Base-by-base conservation (phyloP, 345 rosid genomes). In the Gynandropsis gynandra region DNA sequence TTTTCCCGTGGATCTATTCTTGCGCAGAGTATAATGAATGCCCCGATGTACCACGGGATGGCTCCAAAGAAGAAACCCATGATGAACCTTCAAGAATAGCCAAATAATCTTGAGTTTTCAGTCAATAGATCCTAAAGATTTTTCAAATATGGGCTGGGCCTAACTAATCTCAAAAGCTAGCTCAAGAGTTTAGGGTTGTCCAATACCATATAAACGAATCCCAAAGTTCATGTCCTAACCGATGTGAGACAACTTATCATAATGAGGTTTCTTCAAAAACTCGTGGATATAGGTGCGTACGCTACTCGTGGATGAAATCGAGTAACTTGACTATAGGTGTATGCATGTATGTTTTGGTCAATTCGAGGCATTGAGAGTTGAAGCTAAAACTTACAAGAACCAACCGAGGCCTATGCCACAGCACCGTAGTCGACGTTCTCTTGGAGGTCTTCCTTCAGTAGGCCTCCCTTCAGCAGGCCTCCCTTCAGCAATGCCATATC, bases 21-120 rank as follows among this genome's bases (percentile, higher is more conserved):
- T 36, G 73, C 63, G 44, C 80, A 86, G 9, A 79, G 44, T 15
- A 80, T 39, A 64, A 81, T 1, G 54, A 75, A 52, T 53, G 75
- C n/a, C 35, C 94, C 97, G 37, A 81, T 16, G 68, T 89, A 83
- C 95, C 95, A 86, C 10, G 95, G 97, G 63, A 89, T 72, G 49
- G 75, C 61, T 12, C 72, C 95, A 52, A 83, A 72, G 67, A 86
- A 72, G 73, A 89, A 86, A 34, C 97, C 90, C 31, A 70, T 67
- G 41, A 89, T 81, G 51, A 86, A 89, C 81, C 97, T 89, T 59
- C 68, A 42, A 41, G 12, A n/a, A 21, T 7, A 5, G 20, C 4
- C 10, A 12, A 33, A 14, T 4, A 41, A 8, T 42, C 1, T 0
- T 0, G 9, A 43, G 10, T 17, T n/a, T 35, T 50, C n/a, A 10